These are phyloP conservation scores for Candida sp. DNA, from an alignment of 1,139 yeast species.

Conservation along the genomic window DNA sequence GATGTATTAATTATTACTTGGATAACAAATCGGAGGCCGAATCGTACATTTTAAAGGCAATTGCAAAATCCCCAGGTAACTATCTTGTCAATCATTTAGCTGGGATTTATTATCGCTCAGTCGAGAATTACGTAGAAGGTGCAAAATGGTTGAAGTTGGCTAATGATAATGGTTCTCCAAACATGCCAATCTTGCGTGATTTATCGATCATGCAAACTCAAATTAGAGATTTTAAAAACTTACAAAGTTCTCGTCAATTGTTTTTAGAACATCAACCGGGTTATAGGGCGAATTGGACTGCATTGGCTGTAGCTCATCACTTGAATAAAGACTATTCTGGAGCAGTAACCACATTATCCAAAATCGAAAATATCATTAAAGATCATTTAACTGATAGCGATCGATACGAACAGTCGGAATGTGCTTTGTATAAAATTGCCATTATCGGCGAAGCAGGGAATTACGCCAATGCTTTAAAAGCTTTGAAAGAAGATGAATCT, in stretches of 20 bases:
- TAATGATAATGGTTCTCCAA: slow-evolving; percentile 73
- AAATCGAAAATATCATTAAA: slow-evolving; percentile 70
- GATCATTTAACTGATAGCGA: slow-evolving; percentile 69
- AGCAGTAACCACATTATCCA: slow-evolving; percentile 69
- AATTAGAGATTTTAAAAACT: slow-evolving; percentile 64
- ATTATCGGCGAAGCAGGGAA: slow-evolving; percentile 66
- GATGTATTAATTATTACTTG: slow-evolving; percentile 53
- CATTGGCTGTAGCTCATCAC: slow-evolving; percentile 83
- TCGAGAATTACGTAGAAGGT: slow-evolving; percentile 71
- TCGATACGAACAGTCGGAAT: slow-evolving; percentile 76
- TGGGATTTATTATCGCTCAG: slow-evolving; percentile 77
- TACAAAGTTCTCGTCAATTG: slow-evolving; percentile 61
- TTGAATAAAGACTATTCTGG: slow-evolving; percentile 61
- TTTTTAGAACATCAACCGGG: slow-evolving; percentile 79
- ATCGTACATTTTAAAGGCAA: slow-evolving; percentile 57
- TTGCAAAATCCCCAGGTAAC: slow-evolving; percentile 51
- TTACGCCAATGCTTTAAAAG: slow-evolving; percentile 57
- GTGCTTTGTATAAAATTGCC: slow-evolving; percentile 68
- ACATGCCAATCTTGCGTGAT: slow-evolving; percentile 79
- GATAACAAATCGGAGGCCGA: slow-evolving; percentile 68
- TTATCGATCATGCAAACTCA: slow-evolving; percentile 79
- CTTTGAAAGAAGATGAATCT: slow-evolving; percentile 50
- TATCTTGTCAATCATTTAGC: slow-evolving; percentile 82
- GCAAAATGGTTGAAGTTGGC: slow-evolving; percentile 80
- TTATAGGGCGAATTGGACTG: slow-evolving; percentile 90